Evolutionary conservation across 495 filamentous ascomycete genomes (phyloP), one percentile per base, ranked within the genome.

Genomic region (Hypoxylon fragiforme): DNA sequence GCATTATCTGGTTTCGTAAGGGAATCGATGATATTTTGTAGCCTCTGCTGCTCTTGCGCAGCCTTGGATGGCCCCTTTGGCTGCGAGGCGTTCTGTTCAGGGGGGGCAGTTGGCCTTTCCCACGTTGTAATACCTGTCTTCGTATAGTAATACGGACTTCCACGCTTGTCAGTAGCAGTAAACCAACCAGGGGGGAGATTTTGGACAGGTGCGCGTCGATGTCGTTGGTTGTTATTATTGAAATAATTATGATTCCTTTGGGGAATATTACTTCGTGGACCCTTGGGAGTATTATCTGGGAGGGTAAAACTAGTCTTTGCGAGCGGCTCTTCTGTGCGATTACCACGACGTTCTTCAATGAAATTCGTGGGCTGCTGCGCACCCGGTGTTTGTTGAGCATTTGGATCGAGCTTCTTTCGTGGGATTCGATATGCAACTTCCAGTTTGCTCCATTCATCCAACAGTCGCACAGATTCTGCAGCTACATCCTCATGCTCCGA

Each of bases 341-440:
- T 82, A 11, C 73, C 71, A 22, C 89, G 85, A 38, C 88, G 85
- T 55, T 86, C 86, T 15, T 78, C 75, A 34, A 84, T 88, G 42
- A 80, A 83, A 54, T 81, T 85, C n/a, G n/a, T n/a, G 34, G 64
- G 54, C 13, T 69, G 46, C 14, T 65, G 67, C 2, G 65, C 62
- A 38, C 61, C 65, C 12, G 68, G 62, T 22, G 48, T 44, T 37
- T 54, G 45, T 15, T 68, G 68, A 12, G 67, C 66, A 21, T 71
- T 60, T 38, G 68, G 66, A 56, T 80, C 76, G 37, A 75, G 55
- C 67, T 81, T 79, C 62, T 80, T 91, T 40, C 94, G 85, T 19
- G 94, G 92, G 65, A 99, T 99, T 34, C 95, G 85, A 70, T 96
- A 99, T 12, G 83, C 94, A n/a, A 94, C 82, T 66, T 95, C 87